Evolutionary conservation across 345 rosid species (phyloP).

Genomic region (Aquilaria yunnanensis): DNA sequence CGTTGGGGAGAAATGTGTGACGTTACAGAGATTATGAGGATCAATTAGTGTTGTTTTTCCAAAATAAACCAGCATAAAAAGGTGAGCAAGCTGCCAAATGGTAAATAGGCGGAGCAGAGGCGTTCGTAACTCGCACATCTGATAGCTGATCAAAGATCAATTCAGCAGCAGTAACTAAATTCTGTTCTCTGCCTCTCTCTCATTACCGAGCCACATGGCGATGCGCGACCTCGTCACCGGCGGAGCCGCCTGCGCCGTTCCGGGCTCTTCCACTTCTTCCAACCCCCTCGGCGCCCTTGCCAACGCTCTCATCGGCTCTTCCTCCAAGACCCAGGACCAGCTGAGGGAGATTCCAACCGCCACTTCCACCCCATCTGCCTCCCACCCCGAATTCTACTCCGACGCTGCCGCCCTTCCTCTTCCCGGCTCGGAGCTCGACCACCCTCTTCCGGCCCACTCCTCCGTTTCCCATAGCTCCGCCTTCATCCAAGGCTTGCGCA

Average conservation of each 20-base stretch:
- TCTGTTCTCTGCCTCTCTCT: too few relatives aligned
- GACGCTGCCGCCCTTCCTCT: conserved; percentile 48
- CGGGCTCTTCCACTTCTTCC: conserved; percentile 87
- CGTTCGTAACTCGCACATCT: too few relatives aligned
- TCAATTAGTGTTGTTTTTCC: too few relatives aligned
- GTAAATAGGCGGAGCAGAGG: too few relatives aligned
- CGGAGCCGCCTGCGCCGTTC: conserved; percentile 93
- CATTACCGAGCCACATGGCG: conserved; percentile 43
- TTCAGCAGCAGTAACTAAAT: too few relatives aligned
- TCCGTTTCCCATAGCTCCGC: conserved; percentile 49
- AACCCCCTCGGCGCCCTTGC: conserved; percentile 94
- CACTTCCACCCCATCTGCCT: conserved; percentile 33
- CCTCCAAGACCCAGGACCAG: conserved; percentile 96
- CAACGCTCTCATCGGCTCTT: conserved; percentile 82
- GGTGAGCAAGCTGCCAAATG: too few relatives aligned
- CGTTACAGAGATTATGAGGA: too few relatives aligned
- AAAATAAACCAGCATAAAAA: too few relatives aligned
- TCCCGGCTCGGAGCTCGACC: conserved; percentile 85
- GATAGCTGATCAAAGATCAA: too few relatives aligned
- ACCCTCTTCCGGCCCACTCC: conserved; percentile 30
- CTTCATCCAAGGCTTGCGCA: conserved; percentile 60
- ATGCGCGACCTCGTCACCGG: conserved; percentile 93
- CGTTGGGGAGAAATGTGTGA: too few relatives aligned
- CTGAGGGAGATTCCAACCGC: conserved; percentile 88
- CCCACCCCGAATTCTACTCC: conserved; percentile 46